Evolutionary conservation across 2,329 filamentous ascomycete genomes (phyloP).

Genomic region (Microsporum audouinii): DNA sequence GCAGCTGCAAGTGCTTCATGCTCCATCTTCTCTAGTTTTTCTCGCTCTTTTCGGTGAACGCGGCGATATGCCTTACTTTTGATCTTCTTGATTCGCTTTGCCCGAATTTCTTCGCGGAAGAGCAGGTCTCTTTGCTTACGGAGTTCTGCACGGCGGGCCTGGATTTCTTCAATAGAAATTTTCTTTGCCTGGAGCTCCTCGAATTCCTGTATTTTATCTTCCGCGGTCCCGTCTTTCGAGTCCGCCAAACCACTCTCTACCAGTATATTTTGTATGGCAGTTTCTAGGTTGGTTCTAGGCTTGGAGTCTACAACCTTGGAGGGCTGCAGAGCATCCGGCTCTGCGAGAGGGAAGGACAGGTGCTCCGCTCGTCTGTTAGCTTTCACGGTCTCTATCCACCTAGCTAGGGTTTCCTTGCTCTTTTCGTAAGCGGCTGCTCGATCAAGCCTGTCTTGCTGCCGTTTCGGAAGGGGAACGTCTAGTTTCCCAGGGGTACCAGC

Average conservation of each 20-base stretch:
- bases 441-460: slow-evolving; percentile 76
- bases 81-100: slow-evolving; percentile 95
- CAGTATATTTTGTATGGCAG: slow-evolving; percentile 76
- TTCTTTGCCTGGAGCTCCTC: slow-evolving; percentile 61
- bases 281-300: slow-evolving; percentile 70
- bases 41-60: slow-evolving; percentile 71
- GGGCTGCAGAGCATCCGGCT: slow-evolving; percentile 51
- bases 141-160: slow-evolving; percentile 60
- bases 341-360: slow-evolving; percentile 71
- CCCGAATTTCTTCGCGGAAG: slow-evolving; percentile 76
- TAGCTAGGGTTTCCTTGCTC: slow-evolving; percentile 77
- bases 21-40: slow-evolving; percentile 48
- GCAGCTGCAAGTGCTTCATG: slow-evolving; percentile 47
- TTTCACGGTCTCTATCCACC: slow-evolving; percentile 93
- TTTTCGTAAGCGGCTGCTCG: slow-evolving; percentile 76
- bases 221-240: slow-evolving; percentile 47
- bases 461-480: slow-evolving; percentile 67
- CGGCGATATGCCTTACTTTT: slow-evolving; percentile 93
- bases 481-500: slow-evolving; percentile 54
- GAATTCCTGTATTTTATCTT: slow-evolving; percentile 56
- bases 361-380: slow-evolving; percentile 85
- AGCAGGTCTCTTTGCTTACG: slow-evolving; percentile 72
- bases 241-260: slow-evolving; percentile 67
- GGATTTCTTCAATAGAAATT: slow-evolving; percentile 59
- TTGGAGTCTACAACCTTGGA: slow-evolving; percentile 47